These are phyloP conservation scores for Thielaviopsis ethacetica DNA, from an alignment of 2,329 filamentous ascomycete species.

Conservation along the genomic window DNA sequence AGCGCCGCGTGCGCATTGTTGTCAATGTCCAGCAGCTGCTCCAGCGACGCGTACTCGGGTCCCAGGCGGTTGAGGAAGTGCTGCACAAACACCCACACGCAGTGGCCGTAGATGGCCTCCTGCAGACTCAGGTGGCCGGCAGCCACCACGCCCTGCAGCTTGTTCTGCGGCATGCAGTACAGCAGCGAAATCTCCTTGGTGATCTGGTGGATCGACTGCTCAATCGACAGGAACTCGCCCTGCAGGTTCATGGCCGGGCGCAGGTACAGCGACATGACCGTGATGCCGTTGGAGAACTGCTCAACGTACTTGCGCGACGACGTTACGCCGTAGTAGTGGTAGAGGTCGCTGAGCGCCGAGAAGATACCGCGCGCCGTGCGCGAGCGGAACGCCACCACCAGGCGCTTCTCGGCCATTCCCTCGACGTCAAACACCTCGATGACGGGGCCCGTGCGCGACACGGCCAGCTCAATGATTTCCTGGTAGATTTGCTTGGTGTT, in stretches of 20 bases:
- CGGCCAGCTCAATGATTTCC: conserved; percentile 75
- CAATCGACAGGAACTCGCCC: conserved; percentile 56
- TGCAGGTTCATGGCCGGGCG: conserved; percentile 48
- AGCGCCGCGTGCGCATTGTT: conserved; percentile 78
- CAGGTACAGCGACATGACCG: conserved; percentile 90
- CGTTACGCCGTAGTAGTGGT: conserved; percentile 97
- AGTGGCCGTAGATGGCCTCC: conserved; percentile 94
- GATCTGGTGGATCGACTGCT: conserved; percentile 94
- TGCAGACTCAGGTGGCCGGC: conserved; percentile 77
- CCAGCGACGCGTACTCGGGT: conserved; percentile 78
- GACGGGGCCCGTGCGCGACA: conserved; percentile 75
- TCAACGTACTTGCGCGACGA: conserved; percentile 95
- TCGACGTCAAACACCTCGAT: conserved; percentile 98
- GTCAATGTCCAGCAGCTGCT: conserved; percentile 59
- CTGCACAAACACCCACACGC: conserved; percentile 92
- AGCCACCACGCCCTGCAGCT: conserved; percentile 80
- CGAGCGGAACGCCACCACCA: conserved; percentile 89
- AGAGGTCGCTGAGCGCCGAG: conserved; percentile 85
- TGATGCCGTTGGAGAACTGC: conserved; percentile 97
- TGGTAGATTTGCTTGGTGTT: conserved; percentile 96
- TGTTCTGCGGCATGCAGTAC: conserved; percentile 96
- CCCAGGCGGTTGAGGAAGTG: conserved; percentile 94
- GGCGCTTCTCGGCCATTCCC: conserved; percentile 74
- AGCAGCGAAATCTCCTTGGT: conserved; percentile 95
- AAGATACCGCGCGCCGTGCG: conserved; percentile 86